Evolutionary conservation across 192 early-diverging fungal species (phyloP).

Genomic region (Geosiphon pyriformis): DNA sequence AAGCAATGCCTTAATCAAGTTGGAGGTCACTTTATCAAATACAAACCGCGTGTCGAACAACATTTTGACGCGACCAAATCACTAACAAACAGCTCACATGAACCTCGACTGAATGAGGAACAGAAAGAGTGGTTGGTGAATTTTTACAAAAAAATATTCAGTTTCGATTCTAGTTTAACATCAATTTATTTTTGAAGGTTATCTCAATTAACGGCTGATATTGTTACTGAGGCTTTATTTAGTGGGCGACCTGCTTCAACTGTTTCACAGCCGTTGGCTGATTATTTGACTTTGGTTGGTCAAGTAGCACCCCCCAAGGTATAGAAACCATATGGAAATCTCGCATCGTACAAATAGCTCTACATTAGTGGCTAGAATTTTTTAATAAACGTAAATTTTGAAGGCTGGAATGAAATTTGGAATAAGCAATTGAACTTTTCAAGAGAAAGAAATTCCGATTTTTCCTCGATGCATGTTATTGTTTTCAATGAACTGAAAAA

Average conservation of each 20-base stretch:
- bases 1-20: slow-evolving; percentile 46
- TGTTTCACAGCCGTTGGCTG: slow-evolving; percentile 19
- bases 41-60: slow-evolving; percentile 39
- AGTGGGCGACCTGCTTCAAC: slow-evolving; percentile 34
- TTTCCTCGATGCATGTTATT: too few relatives aligned
- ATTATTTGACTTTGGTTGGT: slow-evolving; percentile 12
- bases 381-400: too few relatives aligned
- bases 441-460: too few relatives aligned
- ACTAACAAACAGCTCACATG: slow-evolving; percentile 30
- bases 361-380: too few relatives aligned
- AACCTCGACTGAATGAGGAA: slow-evolving; percentile 31
- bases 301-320: background rate
- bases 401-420: too few relatives aligned
- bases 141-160: too few relatives aligned
- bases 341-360: too few relatives aligned
- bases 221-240: slow-evolving; percentile 40
- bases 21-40: slow-evolving; percentile 38
- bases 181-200: slow-evolving; percentile 35
- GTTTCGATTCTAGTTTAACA: too few relatives aligned
- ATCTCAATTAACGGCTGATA: slow-evolving; percentile 37
- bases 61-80: slow-evolving; percentile 37
- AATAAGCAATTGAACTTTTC: too few relatives aligned
- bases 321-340: too few relatives aligned
- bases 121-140: slow-evolving; percentile 36
- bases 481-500: too few relatives aligned